phyloP scores from a whole-genome alignment of 805 yeast species.

The Cyberlindnera subsufficiens region DNA sequence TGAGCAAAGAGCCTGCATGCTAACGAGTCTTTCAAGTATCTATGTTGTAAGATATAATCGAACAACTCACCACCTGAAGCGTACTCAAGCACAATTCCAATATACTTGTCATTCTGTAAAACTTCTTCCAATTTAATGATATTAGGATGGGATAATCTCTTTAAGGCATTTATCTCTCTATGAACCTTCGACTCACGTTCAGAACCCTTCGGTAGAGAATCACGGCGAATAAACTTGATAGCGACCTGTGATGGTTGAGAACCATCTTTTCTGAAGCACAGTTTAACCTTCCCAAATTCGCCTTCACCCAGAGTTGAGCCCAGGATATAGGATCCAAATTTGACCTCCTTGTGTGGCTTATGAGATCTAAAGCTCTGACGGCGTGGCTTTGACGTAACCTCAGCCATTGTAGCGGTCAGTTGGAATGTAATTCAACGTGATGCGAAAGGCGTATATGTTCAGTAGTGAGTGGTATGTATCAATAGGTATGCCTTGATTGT shows the following conservation, averaged over 20 bases:
- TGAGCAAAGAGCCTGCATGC: constrained; percentile 92
- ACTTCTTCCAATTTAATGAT: constrained; percentile 90
- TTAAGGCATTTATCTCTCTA: constrained; percentile 87
- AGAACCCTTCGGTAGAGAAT: constrained; percentile 78
- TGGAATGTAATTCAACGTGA: too few species aligned
- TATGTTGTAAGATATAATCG: constrained; percentile 82
- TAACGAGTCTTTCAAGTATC: constrained; percentile 77
- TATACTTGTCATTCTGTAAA: constrained; percentile 86
- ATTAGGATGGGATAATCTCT: constrained; percentile 85
- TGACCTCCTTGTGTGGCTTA: constrained; percentile 53
- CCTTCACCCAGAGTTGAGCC: constrained; percentile 98
- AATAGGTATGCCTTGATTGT: too few species aligned
- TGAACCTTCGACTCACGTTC: constrained; percentile 86
- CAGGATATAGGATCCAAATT: constrained; percentile 84
- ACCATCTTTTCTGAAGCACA: constrained; percentile 92
- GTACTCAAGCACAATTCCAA: constrained; percentile 93
- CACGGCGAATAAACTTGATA: constrained; percentile 84
- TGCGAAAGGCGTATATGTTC: too few species aligned
- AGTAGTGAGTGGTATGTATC: too few species aligned
- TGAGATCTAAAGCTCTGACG: constrained; percentile 24
- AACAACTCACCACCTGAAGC: constrained; percentile 97
- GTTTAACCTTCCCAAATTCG: constrained; percentile 94
- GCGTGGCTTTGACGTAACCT: constrained; percentile 12
- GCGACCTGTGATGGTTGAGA: constrained; percentile 74
- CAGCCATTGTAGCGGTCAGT: neutral